Percentiles rank a stretch among this genome's conserved stretches.
phyloP scores from a whole-genome alignment of 768 basidiomycete species.

The Trametes maxima region DNA sequence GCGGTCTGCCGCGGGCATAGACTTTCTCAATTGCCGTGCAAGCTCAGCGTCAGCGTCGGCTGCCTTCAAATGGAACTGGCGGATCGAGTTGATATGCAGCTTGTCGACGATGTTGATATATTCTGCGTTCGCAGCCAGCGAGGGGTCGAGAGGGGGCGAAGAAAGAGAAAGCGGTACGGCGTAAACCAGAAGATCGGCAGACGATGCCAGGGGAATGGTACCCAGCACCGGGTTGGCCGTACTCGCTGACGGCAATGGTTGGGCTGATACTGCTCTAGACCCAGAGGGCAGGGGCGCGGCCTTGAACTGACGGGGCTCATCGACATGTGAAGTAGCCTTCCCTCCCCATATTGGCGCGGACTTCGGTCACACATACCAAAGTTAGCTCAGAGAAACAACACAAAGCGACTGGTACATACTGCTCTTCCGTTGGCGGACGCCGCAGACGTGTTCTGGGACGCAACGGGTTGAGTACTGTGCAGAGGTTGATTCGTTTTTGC shows the following conservation, averaged over 20 bases:
- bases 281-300: neutral
- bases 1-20: constrained; percentile 13
- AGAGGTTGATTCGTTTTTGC: neutral
- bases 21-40: constrained; percentile 31
- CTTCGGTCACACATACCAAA: neutral
- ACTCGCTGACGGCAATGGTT: too few species aligned
- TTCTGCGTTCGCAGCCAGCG: constrained; percentile 35
- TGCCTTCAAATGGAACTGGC: constrained; percentile 44
- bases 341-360: neutral
- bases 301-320: constrained; percentile 6
- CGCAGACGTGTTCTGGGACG: neutral
- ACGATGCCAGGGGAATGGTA: too few species aligned
- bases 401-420: neutral
- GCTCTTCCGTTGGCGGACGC: neutral
- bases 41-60: constrained; percentile 62
- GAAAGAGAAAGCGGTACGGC: constrained; percentile 14
- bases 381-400: neutral
- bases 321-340: constrained; percentile 1
- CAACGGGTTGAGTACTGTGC: constrained; percentile 8
- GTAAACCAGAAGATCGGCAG: constrained; percentile 5
- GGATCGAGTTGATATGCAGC: constrained; percentile 43
- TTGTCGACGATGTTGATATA: constrained; percentile 50
- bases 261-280: too few species aligned
- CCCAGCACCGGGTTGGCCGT: too few species aligned
- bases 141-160: neutral